Evolutionary conservation across 2,329 filamentous ascomycete genomes (phyloP).

Genomic region (Hymenoscyphus linearis): DNA sequence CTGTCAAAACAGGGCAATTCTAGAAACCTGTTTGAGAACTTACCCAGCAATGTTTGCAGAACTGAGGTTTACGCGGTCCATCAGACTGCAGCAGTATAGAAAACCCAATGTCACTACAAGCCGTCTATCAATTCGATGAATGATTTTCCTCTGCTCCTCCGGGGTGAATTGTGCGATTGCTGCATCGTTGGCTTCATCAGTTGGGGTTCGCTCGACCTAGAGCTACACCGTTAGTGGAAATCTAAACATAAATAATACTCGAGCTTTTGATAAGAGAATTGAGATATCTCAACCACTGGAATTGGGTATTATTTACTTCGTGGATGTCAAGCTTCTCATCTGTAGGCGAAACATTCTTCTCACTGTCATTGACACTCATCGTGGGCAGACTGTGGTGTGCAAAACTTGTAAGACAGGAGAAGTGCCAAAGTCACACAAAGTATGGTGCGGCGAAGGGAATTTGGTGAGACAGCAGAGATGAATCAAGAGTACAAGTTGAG

Average conservation of each 20-base stretch:
- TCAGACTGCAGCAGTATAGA: conserved; percentile 70
- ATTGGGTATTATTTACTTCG: background rate
- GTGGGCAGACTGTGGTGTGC: background rate
- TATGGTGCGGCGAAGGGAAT: background rate
- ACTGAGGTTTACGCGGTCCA: conserved; percentile 76
- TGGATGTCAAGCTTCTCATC: conserved; percentile 7
- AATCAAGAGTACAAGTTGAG: background rate
- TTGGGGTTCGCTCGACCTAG: conserved; percentile 10
- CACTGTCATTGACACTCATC: background rate
- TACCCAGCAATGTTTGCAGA: conserved; percentile 66
- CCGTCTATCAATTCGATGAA: conserved; percentile 62
- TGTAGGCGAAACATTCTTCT: background rate
- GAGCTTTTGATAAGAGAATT: background rate
- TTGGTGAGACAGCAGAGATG: background rate
- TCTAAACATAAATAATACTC: background rate
- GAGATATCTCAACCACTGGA: background rate
- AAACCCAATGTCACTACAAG: conserved; percentile 56
- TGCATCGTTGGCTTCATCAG: conserved; percentile 12
- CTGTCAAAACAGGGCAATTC: background rate
- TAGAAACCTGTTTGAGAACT: conserved; percentile 11
- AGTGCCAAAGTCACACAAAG: background rate
- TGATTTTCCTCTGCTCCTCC: conserved; percentile 61
- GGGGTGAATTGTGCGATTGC: conserved; percentile 42
- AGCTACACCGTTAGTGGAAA: background rate
- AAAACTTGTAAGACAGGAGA: background rate